phyloP scores from a whole-genome alignment of 805 yeast species.

The Suhomyces sp. region DNA sequence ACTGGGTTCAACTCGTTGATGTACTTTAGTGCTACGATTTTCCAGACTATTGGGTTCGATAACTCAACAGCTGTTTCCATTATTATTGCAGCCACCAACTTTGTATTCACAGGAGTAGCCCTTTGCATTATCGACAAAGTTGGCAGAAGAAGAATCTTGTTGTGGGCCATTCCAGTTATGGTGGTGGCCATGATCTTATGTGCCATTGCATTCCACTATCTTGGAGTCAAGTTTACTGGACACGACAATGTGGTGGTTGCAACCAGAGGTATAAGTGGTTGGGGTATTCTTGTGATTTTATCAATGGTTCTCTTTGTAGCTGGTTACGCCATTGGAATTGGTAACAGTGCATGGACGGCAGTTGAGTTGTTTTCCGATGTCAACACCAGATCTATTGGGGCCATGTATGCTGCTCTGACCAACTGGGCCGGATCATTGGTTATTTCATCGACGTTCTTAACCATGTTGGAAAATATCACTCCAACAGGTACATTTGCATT shows the following conservation, averaged over 20 bases:
- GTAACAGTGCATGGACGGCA: constrained; percentile 98
- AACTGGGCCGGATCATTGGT: constrained; percentile 95
- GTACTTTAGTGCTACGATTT: constrained; percentile 93
- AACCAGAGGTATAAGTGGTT: constrained; percentile 57
- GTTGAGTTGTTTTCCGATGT: constrained; percentile 90
- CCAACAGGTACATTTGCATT: constrained; percentile 94
- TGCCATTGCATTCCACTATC: constrained; percentile 88
- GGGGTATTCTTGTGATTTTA: constrained; percentile 86
- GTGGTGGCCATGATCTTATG: constrained; percentile 69
- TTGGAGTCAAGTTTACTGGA: constrained; percentile 59
- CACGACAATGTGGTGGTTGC: constrained; percentile 35
- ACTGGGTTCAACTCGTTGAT: constrained; percentile 94
- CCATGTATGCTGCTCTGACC: constrained; percentile 85
- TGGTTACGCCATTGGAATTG: constrained; percentile 89
- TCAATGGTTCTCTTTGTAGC: constrained; percentile 88
- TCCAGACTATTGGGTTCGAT: constrained; percentile 83
- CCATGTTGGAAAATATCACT: constrained; percentile 89
- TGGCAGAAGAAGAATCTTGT: constrained; percentile 81
- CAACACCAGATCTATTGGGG: constrained; percentile 87
- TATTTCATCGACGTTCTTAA: constrained; percentile 87
- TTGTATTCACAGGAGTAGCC: constrained; percentile 81
- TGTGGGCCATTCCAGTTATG: constrained; percentile 86
- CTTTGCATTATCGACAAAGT: constrained; percentile 81
- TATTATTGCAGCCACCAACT: constrained; percentile 91
- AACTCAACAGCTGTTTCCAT: constrained; percentile 94